Evolutionary conservation across 1,284 basidiomycete genomes (phyloP).

Genomic region (Grifola frondosa): DNA sequence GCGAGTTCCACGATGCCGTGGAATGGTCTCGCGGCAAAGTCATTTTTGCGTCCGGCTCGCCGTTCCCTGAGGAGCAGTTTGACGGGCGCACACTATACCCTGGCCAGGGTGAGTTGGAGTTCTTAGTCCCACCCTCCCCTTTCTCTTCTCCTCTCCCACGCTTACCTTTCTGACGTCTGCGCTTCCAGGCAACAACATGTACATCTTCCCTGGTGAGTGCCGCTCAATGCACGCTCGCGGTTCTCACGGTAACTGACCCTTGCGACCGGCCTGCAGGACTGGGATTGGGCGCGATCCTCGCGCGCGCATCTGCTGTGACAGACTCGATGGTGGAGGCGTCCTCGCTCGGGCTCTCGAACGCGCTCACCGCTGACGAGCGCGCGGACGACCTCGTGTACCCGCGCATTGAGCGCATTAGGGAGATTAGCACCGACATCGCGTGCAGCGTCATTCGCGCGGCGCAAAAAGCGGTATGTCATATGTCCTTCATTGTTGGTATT

Average conservation of each 20-base stretch:
- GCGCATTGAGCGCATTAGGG: slow-evolving; percentile 75
- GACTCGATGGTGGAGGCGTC: slow-evolving; percentile 82
- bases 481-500: background rate
- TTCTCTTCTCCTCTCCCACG: background rate
- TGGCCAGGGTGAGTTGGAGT: slow-evolving; percentile 62
- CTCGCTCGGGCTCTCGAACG: slow-evolving; percentile 75
- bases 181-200: slow-evolving; percentile 75
- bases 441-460: slow-evolving; percentile 73
- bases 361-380: slow-evolving; percentile 74
- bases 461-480: slow-evolving; percentile 60
- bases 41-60: slow-evolving; percentile 90
- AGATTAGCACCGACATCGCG: slow-evolving; percentile 79
- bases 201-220: slow-evolving; percentile 64
- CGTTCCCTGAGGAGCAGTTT: slow-evolving; percentile 73
- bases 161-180: background rate
- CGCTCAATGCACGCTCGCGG: slow-evolving; percentile 17
- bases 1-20: slow-evolving; percentile 85
- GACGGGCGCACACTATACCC: slow-evolving; percentile 68
- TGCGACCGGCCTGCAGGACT: slow-evolving; percentile 49
- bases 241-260: background rate
- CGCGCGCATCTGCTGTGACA: slow-evolving; percentile 65
- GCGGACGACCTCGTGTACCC: slow-evolving; percentile 71
- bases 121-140: background rate
- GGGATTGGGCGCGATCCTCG: slow-evolving; percentile 77
- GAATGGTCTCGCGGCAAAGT: slow-evolving; percentile 71